Conservation (phyloP, 2,329 filamentous ascomycete genomes). For the Pseudogymnoascus sp. region DNA sequence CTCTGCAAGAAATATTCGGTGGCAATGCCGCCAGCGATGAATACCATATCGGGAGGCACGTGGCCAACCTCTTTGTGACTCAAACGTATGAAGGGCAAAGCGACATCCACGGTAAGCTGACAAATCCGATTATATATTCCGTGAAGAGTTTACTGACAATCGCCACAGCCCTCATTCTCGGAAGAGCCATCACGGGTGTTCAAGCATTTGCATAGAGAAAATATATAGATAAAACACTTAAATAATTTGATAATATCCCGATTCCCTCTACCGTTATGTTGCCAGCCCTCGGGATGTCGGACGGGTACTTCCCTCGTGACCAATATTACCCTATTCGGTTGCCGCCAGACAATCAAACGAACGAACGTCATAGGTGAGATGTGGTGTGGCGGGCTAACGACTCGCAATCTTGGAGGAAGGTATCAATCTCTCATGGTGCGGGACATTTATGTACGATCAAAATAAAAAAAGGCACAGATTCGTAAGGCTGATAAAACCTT, state of each 20-base stretch:
- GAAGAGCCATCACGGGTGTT: slow-evolving; percentile 62
- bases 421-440: background rate
- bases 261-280: background rate
- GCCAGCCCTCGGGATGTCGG: background rate
- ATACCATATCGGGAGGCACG: slow-evolving; percentile 89
- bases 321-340: slow-evolving; percentile 2
- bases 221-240: background rate
- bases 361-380: slow-evolving; percentile 2
- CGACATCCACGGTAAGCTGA: slow-evolving; percentile 75
- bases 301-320: background rate
- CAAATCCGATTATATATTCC: background rate
- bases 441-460: background rate
- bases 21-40: slow-evolving; percentile 98
- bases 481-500: background rate
- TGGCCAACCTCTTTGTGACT: slow-evolving; percentile 92
- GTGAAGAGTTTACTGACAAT: slow-evolving; percentile 22
- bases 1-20: slow-evolving; percentile 90
- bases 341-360: background rate
- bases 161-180: slow-evolving; percentile 56
- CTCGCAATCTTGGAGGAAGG: slow-evolving; percentile 3
- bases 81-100: slow-evolving; percentile 98
- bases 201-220: slow-evolving; percentile 65
- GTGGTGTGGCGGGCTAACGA: slow-evolving; percentile 1
- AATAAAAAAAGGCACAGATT: background rate
- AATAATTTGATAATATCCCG: background rate